These are phyloP conservation scores for Fusarium denticulatum DNA, from an alignment of 2,329 filamentous ascomycete genomes.

Conservation along the genomic window DNA sequence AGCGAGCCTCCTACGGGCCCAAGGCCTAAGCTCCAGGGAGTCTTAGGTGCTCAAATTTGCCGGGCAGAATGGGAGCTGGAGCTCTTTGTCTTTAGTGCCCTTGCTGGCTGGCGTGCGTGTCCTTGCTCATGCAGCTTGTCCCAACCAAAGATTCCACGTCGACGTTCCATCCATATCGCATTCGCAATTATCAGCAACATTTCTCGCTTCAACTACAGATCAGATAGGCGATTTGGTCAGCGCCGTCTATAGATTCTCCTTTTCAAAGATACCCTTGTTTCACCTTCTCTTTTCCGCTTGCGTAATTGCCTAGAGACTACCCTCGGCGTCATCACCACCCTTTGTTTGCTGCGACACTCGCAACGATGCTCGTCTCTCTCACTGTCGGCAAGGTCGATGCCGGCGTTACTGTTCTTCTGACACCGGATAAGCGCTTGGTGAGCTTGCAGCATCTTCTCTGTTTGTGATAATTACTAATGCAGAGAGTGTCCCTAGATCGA, in stretches of 20 bases:
- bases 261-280: constrained; percentile 11
- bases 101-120: neutral
- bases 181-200: constrained; percentile 15
- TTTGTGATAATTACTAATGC: constrained; percentile 32
- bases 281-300: constrained; percentile 1
- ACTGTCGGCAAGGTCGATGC: constrained; percentile 99
- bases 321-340: constrained; percentile 4
- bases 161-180: constrained; percentile 17
- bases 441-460: constrained; percentile 45
- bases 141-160: constrained; percentile 27
- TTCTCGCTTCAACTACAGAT: neutral
- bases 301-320: neutral
- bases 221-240: neutral
- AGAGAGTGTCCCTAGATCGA: constrained; percentile 75
- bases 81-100: constrained; percentile 5
- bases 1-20: neutral
- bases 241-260: neutral
- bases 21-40: neutral
- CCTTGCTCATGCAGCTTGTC: neutral
- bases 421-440: constrained; percentile 96
- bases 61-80: neutral
- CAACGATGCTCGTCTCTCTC: constrained; percentile 90
- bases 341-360: constrained; percentile 26
- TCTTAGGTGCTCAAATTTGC: neutral
- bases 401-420: constrained; percentile 95